A percentile compares a stretch with the other conserved stretches of the same genome.
Evolutionary conservation across 2,329 filamentous ascomycete genomes (phyloP).

Genomic region (Sporothrix inflata): DNA sequence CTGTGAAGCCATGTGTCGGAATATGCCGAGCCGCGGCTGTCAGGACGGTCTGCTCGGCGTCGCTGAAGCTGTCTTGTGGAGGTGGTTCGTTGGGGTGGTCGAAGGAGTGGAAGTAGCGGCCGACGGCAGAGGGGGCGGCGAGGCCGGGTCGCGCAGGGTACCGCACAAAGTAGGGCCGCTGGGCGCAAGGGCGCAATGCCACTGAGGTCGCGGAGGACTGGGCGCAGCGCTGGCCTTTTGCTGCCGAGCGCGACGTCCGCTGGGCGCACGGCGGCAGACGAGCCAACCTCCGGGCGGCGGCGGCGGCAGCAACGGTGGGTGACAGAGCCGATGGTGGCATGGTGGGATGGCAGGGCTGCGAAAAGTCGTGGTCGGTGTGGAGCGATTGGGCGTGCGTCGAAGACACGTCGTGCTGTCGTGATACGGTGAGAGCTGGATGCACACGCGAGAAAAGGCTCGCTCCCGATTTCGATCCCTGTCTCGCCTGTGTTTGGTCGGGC

Average conservation of each 20-base stretch:
- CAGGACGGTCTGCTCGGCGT: conserved; percentile 75
- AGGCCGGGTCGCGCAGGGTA: background rate
- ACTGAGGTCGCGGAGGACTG: background rate
- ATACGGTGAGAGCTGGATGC: background rate
- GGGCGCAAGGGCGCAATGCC: background rate
- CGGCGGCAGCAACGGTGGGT: background rate
- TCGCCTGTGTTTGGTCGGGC: too few species aligned
- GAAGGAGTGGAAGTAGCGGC: conserved; percentile 70
- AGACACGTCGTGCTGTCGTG: background rate
- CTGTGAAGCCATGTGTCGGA: conserved; percentile 80
- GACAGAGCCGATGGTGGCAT: conserved; percentile 14
- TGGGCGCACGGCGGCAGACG: background rate
- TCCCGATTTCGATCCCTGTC: background rate
- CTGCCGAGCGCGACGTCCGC: background rate
- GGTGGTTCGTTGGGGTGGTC: conserved; percentile 70
- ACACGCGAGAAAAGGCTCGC: background rate
- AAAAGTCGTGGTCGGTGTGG: background rate
- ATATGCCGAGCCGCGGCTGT: conserved; percentile 79
- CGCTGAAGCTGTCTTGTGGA: conserved; percentile 64
- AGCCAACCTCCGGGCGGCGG: conserved; percentile 17
- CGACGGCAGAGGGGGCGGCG: conserved; percentile 18
- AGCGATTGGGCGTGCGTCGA: background rate
- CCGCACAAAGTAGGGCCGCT: background rate
- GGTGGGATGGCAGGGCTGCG: background rate
- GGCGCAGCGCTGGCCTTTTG: background rate